Evolutionary conservation across 139 green algal species (phyloP).

Genomic region (Chlorella sp.): DNA sequence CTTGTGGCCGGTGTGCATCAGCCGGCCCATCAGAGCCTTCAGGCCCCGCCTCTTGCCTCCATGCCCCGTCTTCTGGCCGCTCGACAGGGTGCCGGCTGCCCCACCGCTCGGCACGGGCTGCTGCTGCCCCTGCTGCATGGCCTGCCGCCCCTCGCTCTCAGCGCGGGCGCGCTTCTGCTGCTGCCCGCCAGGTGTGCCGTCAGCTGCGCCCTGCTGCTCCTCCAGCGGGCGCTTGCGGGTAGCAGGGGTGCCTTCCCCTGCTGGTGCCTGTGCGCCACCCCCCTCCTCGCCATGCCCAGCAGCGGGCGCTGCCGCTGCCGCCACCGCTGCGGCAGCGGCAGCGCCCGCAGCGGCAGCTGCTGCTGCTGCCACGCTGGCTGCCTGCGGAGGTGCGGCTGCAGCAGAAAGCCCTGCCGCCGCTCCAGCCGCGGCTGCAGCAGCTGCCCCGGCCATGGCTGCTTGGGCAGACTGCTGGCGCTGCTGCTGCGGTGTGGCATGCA

Average conservation of each 20-base stretch:
- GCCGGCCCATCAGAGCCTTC: background rate
- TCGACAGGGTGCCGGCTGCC: background rate
- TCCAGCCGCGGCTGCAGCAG: background rate
- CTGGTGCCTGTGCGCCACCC: too few species aligned
- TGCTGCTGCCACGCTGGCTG: too few species aligned
- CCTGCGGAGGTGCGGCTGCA: too few species aligned
- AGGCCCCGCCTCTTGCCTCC: too few species aligned
- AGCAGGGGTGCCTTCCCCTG: background rate
- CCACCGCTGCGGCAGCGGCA: background rate
- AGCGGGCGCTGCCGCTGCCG: background rate
- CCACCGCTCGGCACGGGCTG: background rate
- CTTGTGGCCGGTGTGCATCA: background rate
- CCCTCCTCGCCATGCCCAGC: too few species aligned
- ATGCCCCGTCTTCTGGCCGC: background rate
- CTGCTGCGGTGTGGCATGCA: background rate
- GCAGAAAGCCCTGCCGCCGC: too few species aligned
- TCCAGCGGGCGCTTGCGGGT: background rate
- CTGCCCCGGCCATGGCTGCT: background rate
- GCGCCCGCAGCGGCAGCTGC: too few species aligned
- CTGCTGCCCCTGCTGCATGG: background rate
- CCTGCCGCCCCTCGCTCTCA: background rate
- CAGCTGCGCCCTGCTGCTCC: background rate
- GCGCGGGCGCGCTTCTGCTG: background rate
- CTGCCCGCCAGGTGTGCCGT: background rate
- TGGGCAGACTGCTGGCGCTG: background rate